Evolutionary conservation across 148 eudicot genomes (phyloP).

Genomic region (Amaranthus palmeri): DNA sequence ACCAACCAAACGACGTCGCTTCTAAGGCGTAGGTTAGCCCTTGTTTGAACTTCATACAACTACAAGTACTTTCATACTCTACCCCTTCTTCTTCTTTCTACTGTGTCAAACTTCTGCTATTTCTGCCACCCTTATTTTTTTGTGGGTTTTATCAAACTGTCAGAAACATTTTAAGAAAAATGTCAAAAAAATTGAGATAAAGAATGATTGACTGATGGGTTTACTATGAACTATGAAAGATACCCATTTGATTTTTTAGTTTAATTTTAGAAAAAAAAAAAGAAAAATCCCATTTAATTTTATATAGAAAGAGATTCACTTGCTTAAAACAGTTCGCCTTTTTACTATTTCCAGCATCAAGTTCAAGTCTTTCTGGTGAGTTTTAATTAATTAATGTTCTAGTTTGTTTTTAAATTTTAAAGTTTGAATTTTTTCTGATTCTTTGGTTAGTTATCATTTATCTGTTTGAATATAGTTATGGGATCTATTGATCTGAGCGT

Average conservation of each 20-base stretch:
- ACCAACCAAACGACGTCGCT: conserved; percentile 20
- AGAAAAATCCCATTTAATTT: neutral
- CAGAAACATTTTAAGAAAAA: neutral
- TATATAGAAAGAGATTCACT: neutral
- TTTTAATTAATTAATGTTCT: neutral
- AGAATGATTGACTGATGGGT: neutral
- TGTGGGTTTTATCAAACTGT: neutral
- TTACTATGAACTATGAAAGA: neutral
- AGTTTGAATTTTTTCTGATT: neutral
- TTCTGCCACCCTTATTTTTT: neutral
- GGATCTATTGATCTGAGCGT: conserved; percentile 10
- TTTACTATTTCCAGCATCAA: neutral
- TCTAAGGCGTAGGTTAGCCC: neutral
- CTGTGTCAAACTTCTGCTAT: no score
- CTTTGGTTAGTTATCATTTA: neutral
- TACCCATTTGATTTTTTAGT: neutral
- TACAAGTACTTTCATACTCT: neutral
- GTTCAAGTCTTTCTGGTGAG: neutral
- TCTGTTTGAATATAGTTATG: neutral
- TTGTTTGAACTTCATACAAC: no score
- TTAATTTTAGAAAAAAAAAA: neutral
- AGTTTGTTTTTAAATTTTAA: neutral
- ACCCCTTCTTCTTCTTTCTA: neutral
- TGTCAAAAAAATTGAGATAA: neutral
- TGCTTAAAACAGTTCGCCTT: neutral